These are phyloP conservation scores for Heterobasidion irregulare DNA, from an alignment of 1,284 basidiomycete genomes.

Conservation along the genomic window DNA sequence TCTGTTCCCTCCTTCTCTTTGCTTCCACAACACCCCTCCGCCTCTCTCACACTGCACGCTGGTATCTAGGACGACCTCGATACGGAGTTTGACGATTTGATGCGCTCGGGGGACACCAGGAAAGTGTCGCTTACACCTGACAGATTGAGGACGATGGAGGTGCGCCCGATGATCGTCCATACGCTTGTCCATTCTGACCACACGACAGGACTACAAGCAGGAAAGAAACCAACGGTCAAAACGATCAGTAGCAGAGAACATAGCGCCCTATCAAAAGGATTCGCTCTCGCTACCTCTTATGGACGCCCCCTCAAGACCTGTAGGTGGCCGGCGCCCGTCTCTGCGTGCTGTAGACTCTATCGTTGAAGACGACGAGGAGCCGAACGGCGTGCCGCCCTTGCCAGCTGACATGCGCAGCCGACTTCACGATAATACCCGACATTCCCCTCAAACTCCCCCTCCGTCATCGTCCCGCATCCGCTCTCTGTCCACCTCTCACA, in stretches of 20 bases:
- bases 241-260: conserved; percentile 9
- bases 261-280: neutral
- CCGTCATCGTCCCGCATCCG: conserved; percentile 11
- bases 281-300: neutral
- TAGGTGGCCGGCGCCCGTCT: conserved; percentile 17
- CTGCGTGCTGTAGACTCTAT: conserved; percentile 57
- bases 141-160: conserved; percentile 85
- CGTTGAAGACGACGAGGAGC: conserved; percentile 31
- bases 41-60: neutral
- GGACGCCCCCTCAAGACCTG: conserved; percentile 8
- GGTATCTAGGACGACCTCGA: conserved; percentile 40
- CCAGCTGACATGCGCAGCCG: neutral
- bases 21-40: neutral
- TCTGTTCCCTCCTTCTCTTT: conserved; percentile 3
- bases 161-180: conserved; percentile 24
- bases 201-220: neutral
- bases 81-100: conserved; percentile 85
- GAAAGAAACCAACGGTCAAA: neutral
- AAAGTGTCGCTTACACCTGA: conserved; percentile 94
- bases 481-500: conserved; percentile 19
- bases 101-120: conserved; percentile 83
- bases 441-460: conserved; percentile 1
- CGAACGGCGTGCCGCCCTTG: conserved; percentile 13
- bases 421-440: neutral
- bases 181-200: neutral